Base-by-base conservation (phyloP, 352 stramenopile species). In the Halophytophthora polymorphica region DNA sequence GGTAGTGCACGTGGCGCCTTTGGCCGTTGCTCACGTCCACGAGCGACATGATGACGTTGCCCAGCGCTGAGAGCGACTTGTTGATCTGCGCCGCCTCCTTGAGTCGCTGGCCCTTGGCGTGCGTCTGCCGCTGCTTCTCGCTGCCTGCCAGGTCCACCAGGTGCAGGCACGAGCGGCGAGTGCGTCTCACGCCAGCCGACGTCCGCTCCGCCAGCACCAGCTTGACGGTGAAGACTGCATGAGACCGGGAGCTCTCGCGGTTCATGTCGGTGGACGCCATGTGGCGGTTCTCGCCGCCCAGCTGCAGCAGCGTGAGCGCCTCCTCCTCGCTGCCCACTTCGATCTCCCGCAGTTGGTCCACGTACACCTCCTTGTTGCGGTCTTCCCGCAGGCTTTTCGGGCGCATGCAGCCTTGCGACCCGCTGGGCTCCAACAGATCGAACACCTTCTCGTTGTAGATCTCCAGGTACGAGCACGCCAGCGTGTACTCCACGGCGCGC, bases 231-330 rank as follows among this genome's bases (percentile, higher is more conserved):
- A 99, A 99, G 19, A 99, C 96, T 6, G 96, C 95, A 62, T 99
- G 96, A 0, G 92, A 98, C 12, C 97, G 79, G 53, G 91, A 98
- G 35, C 87, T 98, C 56, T 96, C 95, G 21, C 85, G 69, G 70
- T 99, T 99, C 97, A 99, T 99, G 29, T 98, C 77, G 0, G 97
- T 99, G 2, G 90, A 86, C 5, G 89, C 96, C 47, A 97, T 98
- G 23, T 94, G 97, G 11, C 96, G 83, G 28, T 89, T 98, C n/a
- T 66, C 66, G 1, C 77, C 80, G 28, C 85, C 85, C 14, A 88
- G 45, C 13, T 89, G 73, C 18, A 95, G 70, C 64, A 81, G 70
- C n/a, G 80, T 73, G 33, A 94, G 72, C 14, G 83, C 83, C 34
- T 91, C 83, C 4, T 67, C 53, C 23, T 83, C 78, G 19, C 64